phyloP scores from a whole-genome alignment of 2,329 filamentous ascomycete genomes.

The Aureobasidium sp. region DNA sequence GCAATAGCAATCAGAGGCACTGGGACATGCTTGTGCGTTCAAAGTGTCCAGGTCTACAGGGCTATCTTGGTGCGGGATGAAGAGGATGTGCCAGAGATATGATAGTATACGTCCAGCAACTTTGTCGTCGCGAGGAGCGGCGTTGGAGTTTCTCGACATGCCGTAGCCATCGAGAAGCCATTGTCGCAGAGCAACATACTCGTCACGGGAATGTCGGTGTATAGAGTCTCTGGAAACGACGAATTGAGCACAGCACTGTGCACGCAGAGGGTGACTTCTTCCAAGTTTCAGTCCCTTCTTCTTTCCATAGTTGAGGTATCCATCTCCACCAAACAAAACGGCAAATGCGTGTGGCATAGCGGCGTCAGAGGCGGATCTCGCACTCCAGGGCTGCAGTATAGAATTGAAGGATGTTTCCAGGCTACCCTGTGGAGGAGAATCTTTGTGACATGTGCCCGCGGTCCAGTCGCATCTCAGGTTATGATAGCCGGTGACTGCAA shows the following conservation, averaged over 20 bases:
- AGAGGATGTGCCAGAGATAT: conserved; percentile 54
- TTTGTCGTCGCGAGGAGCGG: conserved; percentile 40
- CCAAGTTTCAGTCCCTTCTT: conserved; percentile 35
- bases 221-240: conserved; percentile 50
- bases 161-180: conserved; percentile 46
- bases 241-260: conserved; percentile 45
- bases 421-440: conserved; percentile 17
- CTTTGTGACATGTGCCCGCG: conserved; percentile 31
- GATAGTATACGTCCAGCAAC: conserved; percentile 54
- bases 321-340: conserved; percentile 10
- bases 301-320: conserved; percentile 8
- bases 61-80: conserved; percentile 25
- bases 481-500: conserved; percentile 36
- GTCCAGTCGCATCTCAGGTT: conserved; percentile 46
- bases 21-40: conserved; percentile 45
- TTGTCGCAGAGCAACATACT: conserved; percentile 50
- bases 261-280: conserved; percentile 28
- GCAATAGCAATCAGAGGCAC: conserved; percentile 56
- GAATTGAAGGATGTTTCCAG: conserved; percentile 35
- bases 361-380: conserved; percentile 21
- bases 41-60: conserved; percentile 30
- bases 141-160: conserved; percentile 31
- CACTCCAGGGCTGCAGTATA: conserved; percentile 13
- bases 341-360: conserved; percentile 48
- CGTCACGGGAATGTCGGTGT: conserved; percentile 38